phyloP scores from a whole-genome alignment of 352 stramenopile genomes.

The Globisporangium spiculum region DNA sequence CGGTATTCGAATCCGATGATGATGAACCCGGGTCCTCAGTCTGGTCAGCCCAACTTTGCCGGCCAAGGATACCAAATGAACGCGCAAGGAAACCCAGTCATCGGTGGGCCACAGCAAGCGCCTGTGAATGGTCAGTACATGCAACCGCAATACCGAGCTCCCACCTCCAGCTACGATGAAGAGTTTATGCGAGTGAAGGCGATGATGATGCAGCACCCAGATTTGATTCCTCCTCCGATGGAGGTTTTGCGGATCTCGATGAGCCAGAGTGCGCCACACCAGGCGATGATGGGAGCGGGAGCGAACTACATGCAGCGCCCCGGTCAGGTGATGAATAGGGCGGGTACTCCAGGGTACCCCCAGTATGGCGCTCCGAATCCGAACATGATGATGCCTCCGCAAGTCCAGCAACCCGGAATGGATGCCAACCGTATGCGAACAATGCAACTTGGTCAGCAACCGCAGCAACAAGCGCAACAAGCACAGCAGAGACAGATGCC shows the following conservation, averaged over 20 bases:
- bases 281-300: constrained; percentile 58
- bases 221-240: constrained; percentile 84
- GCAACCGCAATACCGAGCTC: constrained; percentile 57
- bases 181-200: constrained; percentile 86
- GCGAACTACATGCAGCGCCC: constrained; percentile 67
- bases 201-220: constrained; percentile 87
- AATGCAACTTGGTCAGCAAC: constrained; percentile 28
- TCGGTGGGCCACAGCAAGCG: constrained; percentile 27
- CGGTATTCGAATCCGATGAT: constrained; percentile 76
- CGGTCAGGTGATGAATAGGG: constrained; percentile 59
- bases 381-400: constrained; percentile 66
- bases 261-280: constrained; percentile 55
- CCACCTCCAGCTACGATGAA: constrained; percentile 77
- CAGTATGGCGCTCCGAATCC: constrained; percentile 55
- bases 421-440: constrained; percentile 40
- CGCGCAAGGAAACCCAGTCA: constrained; percentile 30
- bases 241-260: constrained; percentile 85
- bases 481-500: constrained; percentile 24
- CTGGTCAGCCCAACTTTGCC: constrained; percentile 29
- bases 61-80: constrained; percentile 67
- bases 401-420: constrained; percentile 34
- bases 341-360: constrained; percentile 43
- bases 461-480: constrained; percentile 15
- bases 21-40: constrained; percentile 53
- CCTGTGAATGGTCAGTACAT: constrained; percentile 60